Conservation (phyloP, 169 alveolate genomes). For the Blepharisma undulans region DNA sequence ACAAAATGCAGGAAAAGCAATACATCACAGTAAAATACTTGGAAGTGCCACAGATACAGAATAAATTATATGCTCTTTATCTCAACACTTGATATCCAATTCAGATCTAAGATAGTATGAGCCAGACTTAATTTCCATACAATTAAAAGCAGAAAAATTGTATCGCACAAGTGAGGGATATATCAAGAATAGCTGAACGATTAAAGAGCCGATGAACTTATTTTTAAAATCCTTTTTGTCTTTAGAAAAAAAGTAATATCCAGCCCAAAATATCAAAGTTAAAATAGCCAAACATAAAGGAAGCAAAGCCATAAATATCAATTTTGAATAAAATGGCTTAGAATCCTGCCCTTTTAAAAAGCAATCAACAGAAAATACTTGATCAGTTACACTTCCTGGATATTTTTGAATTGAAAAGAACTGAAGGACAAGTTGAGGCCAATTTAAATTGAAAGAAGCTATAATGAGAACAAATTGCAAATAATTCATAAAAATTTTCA, state of each 20-base stretch:
- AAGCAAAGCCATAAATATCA: neutral
- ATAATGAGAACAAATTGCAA: slow-evolving; percentile 36
- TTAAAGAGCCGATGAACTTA: neutral
- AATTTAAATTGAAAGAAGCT: slow-evolving; percentile 40
- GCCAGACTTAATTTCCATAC: neutral
- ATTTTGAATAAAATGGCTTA: slow-evolving; percentile 5
- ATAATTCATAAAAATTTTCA: slow-evolving; percentile 54
- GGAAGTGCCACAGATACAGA: slow-evolving; percentile 22
- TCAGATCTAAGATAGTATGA: neutral
- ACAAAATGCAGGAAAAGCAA: slow-evolving; percentile 24
- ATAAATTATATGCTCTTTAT: neutral
- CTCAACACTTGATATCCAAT: slow-evolving; percentile 30
- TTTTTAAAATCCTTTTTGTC: neutral
- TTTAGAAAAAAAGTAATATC: neutral
- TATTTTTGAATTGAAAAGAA: slow-evolving; percentile 36
- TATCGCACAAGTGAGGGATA: slow-evolving; percentile 40
- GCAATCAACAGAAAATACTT: slow-evolving; percentile 52
- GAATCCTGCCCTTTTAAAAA: neutral
- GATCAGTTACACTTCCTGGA: slow-evolving; percentile 35
- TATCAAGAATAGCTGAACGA: slow-evolving; percentile 42
- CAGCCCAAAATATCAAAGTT: slow-evolving; percentile 10
- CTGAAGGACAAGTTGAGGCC: slow-evolving; percentile 44
- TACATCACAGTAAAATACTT: slow-evolving; percentile 32
- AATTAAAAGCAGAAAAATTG: slow-evolving; percentile 14
- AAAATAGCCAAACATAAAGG: neutral